These are phyloP conservation scores for Tolypocladium ovalisporum DNA, from an alignment of 2,329 filamentous ascomycete species.

Conservation along the genomic window DNA sequence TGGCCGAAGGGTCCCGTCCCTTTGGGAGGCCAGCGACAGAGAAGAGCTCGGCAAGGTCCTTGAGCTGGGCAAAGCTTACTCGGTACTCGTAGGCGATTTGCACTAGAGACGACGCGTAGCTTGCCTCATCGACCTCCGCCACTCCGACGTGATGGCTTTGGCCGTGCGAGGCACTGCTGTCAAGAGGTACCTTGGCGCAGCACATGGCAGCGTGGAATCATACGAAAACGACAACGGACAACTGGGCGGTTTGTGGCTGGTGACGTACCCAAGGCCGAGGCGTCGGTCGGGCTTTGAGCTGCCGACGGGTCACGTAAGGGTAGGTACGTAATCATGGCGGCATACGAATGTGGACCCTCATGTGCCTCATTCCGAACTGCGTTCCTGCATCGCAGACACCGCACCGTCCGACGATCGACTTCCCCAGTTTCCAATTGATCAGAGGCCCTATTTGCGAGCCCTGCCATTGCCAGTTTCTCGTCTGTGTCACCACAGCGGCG, in stretches of 20 bases:
- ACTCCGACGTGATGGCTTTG: no score
- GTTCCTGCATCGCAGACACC: neutral
- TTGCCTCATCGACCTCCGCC: no score
- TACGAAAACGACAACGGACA: no score
- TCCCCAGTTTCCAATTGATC: neutral
- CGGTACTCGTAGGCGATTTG: neutral
- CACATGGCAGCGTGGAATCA: no score
- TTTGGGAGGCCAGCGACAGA: neutral
- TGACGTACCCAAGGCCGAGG: neutral
- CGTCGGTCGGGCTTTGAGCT: neutral
- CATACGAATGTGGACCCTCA: neutral
- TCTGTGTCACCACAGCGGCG: neutral
- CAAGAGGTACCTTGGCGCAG: no score
- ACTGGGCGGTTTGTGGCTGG: neutral
- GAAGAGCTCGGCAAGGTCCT: neutral
- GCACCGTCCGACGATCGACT: neutral
- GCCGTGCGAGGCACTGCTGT: no score
- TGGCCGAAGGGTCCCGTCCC: no score
- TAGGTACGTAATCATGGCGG: neutral
- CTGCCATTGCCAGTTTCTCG: neutral
- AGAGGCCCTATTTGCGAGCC: neutral
- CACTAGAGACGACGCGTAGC: no score
- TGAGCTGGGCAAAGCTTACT: neutral
- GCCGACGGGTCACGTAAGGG: neutral
- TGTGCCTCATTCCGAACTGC: neutral